Evolutionary conservation across 257 asterid genomes (phyloP).

Genomic region (Solanum dulcamara): DNA sequence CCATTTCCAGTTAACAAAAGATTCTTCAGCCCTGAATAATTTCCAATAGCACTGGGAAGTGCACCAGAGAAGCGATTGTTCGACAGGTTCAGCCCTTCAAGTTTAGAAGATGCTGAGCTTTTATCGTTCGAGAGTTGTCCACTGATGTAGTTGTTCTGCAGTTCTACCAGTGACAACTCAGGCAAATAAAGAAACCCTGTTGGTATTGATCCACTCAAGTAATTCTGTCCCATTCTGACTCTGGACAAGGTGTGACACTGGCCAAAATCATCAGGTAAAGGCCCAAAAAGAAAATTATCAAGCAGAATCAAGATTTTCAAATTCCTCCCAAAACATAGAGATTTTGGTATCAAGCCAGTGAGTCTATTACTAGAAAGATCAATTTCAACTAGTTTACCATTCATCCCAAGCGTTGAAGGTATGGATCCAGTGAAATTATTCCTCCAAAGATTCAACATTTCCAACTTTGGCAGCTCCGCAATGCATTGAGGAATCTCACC

Average conservation of each 20-base stretch:
- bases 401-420: conserved; percentile 24
- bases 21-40: conserved; percentile 22
- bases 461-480: conserved; percentile 22
- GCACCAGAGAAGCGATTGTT: conserved; percentile 22
- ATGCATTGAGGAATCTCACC: conserved; percentile 24
- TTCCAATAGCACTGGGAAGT: conserved; percentile 25
- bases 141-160: conserved; percentile 25
- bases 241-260: conserved; percentile 14
- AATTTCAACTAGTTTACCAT: conserved; percentile 16
- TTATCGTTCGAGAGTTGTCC: conserved; percentile 12
- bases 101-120: conserved; percentile 4
- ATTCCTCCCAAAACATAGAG: conserved; percentile 21
- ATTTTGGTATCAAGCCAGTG: conserved; percentile 24
- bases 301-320: conserved; percentile 25
- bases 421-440: conserved; percentile 33
- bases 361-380: conserved; percentile 34
- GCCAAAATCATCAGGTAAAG: conserved; percentile 34
- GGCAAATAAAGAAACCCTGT: conserved; percentile 30
- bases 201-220: conserved; percentile 27
- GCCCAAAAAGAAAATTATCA: conserved; percentile 29
- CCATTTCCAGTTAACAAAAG: conserved; percentile 20
- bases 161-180: conserved; percentile 19
- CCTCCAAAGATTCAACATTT: conserved; percentile 27
- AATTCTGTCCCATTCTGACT: conserved; percentile 34
- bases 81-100: conserved; percentile 22